phyloP scores from a whole-genome alignment of 108 stramenopile genomes.

The Cyclotella choctawhatcheeana region DNA sequence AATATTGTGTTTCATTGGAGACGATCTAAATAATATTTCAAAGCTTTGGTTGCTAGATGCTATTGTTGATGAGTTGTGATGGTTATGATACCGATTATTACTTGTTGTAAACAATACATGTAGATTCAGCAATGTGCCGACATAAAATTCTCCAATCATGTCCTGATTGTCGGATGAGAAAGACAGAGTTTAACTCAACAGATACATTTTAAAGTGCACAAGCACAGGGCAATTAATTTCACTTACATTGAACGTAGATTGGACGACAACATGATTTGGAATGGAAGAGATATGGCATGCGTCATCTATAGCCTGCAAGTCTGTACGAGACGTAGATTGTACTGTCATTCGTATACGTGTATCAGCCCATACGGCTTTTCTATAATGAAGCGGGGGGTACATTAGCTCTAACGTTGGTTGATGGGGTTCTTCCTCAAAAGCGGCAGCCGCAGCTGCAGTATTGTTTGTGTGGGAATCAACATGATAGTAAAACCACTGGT shows the following conservation, averaged over 20 bases:
- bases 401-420: constrained; percentile 1
- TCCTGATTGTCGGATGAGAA: not conserved
- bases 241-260: constrained; percentile 12
- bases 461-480: not conserved
- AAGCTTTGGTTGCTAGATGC: not conserved
- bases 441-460: too few species aligned
- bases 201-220: not conserved
- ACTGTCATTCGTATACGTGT: not conserved
- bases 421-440: not conserved
- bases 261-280: constrained; percentile 1
- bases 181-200: not conserved
- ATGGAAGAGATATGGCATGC: not conserved
- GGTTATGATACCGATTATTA: too few species aligned
- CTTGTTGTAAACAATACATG: not conserved
- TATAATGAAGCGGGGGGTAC: not conserved
- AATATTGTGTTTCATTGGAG: not conserved
- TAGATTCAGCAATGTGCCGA: not conserved
- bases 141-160: constrained; percentile 14
- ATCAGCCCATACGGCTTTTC: not conserved
- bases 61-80: not conserved
- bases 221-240: not conserved
- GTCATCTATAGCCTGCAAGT: not conserved
- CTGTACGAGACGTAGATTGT: not conserved
- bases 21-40: too few species aligned
- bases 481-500: not conserved